Evolutionary conservation across 2,329 filamentous ascomycete species (phyloP).

Genomic region (Cercospora canescens): DNA sequence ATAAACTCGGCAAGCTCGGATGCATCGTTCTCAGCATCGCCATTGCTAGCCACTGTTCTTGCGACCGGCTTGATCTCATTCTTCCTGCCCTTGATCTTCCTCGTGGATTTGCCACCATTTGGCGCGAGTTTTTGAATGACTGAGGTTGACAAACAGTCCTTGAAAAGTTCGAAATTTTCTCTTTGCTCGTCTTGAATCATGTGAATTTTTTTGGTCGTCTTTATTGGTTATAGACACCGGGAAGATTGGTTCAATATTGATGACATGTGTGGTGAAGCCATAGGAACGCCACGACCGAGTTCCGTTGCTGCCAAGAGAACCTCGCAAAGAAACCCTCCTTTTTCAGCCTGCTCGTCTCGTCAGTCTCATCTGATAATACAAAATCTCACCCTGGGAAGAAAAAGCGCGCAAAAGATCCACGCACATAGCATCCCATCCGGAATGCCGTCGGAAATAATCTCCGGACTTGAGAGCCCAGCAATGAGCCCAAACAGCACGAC

Average conservation of each 20-base stretch:
- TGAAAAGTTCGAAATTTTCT: conserved; percentile 66
- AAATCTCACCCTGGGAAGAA: neutral
- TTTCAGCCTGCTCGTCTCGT: neutral
- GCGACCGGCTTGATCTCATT: conserved; percentile 40
- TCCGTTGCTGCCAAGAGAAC: neutral
- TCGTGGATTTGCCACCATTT: conserved; percentile 45
- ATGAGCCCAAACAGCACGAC: neutral
- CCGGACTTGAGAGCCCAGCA: neutral
- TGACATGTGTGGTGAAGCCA: neutral
- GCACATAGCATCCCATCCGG: neutral
- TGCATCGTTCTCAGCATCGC: conserved; percentile 44
- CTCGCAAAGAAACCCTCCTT: neutral
- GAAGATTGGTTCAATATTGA: neutral
- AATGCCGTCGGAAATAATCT: neutral
- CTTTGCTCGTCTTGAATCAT: conserved; percentile 43
- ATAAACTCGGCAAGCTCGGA: conserved; percentile 79
- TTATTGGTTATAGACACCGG: neutral
- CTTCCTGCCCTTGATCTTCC: conserved; percentile 46
- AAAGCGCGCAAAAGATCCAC: neutral
- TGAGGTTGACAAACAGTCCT: conserved; percentile 70
- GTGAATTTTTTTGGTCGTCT: neutral
- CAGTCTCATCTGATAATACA: neutral
- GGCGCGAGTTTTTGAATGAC: conserved; percentile 63
- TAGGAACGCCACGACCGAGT: neutral
- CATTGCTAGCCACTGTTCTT: neutral